Conservation (phyloP, 1,284 basidiomycete species). For the Puccinia triticina region DNA sequence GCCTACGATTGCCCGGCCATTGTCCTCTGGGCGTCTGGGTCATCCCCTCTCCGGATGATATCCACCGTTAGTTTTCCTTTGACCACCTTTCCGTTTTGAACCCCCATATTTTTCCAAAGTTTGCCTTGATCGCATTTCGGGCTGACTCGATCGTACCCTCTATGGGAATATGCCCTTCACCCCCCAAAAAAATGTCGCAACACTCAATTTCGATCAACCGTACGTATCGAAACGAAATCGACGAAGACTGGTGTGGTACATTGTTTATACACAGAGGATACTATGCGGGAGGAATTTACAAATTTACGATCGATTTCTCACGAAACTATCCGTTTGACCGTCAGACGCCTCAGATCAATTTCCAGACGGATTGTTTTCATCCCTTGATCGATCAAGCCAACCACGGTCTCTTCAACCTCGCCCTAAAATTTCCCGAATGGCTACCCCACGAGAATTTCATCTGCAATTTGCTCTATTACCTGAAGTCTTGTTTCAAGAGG, state of each 20-base stretch:
- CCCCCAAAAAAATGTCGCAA: background rate
- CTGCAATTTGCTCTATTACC: slow-evolving; percentile 31
- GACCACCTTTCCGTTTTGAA: background rate
- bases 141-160: background rate
- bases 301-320: slow-evolving; percentile 38
- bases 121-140: background rate
- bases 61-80: slow-evolving; percentile 29
- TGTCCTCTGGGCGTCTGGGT: slow-evolving; percentile 51
- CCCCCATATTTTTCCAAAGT: background rate
- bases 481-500: slow-evolving; percentile 49
- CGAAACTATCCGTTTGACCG: slow-evolving; percentile 35
- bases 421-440: slow-evolving; percentile 33
- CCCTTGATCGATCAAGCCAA: slow-evolving; percentile 45
- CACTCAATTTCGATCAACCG: background rate
- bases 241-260: slow-evolving; percentile 43
- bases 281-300: slow-evolving; percentile 44
- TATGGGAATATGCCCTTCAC: background rate
- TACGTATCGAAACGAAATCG: background rate
- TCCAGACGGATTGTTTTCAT: slow-evolving; percentile 50
- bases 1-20: slow-evolving; percentile 42
- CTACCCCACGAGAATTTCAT: slow-evolving; percentile 20
- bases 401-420: slow-evolving; percentile 28
- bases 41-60: slow-evolving; percentile 45
- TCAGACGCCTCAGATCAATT: slow-evolving; percentile 29
- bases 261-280: slow-evolving; percentile 50